These are phyloP conservation scores for Kuraishia molischiana DNA, from an alignment of 805 yeast genomes.

Conservation along the genomic window DNA sequence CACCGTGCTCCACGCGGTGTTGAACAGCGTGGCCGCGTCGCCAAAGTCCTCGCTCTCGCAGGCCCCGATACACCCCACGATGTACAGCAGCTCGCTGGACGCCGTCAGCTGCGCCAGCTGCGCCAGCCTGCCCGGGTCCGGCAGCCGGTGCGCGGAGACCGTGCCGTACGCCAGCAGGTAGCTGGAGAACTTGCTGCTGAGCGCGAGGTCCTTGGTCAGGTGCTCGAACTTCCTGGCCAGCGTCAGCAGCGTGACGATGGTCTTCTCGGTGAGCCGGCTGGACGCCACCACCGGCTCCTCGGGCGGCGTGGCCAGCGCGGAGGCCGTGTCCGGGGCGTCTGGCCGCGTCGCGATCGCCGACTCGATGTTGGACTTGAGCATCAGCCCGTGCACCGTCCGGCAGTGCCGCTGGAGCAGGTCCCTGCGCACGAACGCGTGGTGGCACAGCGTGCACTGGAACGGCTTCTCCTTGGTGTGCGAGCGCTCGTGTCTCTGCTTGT, in stretches of 20 bases:
- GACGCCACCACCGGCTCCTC: not conserved
- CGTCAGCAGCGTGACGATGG: conserved; percentile 3
- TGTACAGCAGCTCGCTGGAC: conserved; percentile 24
- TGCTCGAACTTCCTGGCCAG: conserved; percentile 19
- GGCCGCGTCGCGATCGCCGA: conserved; percentile 6
- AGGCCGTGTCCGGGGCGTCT: not conserved
- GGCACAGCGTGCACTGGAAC: conserved; percentile 61
- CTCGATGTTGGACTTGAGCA: conserved; percentile 16
- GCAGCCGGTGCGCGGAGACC: conserved; percentile 9
- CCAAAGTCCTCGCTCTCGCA: conserved; percentile 21
- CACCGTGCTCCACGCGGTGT: conserved; percentile 32
- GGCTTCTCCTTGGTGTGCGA: conserved; percentile 79
- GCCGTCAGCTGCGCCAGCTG: conserved; percentile 3
- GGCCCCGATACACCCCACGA: conserved; percentile 36
- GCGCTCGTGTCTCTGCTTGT: conserved; percentile 67
- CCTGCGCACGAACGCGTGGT: conserved; percentile 65
- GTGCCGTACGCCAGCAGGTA: conserved; percentile 14
- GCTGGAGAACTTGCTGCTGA: conserved; percentile 15
- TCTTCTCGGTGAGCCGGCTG: conserved; percentile 2
- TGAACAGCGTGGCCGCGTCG: conserved; percentile 27
- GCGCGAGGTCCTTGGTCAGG: conserved; percentile 9
- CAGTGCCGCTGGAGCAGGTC: conserved; percentile 71
- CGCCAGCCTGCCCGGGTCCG: conserved; percentile 13
- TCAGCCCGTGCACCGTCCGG: conserved; percentile 58
- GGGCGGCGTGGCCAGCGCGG: not conserved